These are phyloP conservation scores for Papiliotrema nemorosa DNA, from an alignment of 1,284 basidiomycete genomes.

Conservation along the genomic window DNA sequence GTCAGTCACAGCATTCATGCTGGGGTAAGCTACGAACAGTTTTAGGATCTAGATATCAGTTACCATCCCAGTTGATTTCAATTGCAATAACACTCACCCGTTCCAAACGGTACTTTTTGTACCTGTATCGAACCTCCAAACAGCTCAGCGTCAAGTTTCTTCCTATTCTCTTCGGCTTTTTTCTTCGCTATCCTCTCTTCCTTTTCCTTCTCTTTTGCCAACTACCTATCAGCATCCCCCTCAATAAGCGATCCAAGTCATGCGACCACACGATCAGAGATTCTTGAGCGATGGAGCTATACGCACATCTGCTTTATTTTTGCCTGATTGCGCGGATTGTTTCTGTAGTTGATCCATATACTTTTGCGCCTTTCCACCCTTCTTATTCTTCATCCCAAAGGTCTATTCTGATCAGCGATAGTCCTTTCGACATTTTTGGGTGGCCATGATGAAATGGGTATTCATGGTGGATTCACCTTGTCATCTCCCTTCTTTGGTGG, in stretches of 20 bases:
- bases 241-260: neutral
- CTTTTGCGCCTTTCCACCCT: slow-evolving; percentile 87
- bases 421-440: slow-evolving; percentile 1
- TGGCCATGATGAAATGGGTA: neutral
- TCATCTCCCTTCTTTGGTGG: slow-evolving; percentile 46
- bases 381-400: slow-evolving; percentile 96
- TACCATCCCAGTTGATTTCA: no score
- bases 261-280: no score
- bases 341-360: slow-evolving; percentile 74
- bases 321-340: slow-evolving; percentile 63
- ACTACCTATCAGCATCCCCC: slow-evolving; percentile 16
- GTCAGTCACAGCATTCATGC: neutral
- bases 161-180: slow-evolving; percentile 74
- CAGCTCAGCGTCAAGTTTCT: slow-evolving; percentile 79
- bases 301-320: slow-evolving; percentile 63
- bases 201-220: slow-evolving; percentile 82
- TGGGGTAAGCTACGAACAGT: slow-evolving; percentile 49
- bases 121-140: slow-evolving; percentile 61
- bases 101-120: slow-evolving; percentile 86
- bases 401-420: no score
- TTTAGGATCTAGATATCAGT: slow-evolving; percentile 66
- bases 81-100: slow-evolving; percentile 52
- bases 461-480: slow-evolving; percentile 26
- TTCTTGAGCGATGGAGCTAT: neutral
- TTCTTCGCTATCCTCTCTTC: slow-evolving; percentile 72